Evolutionary conservation across 805 yeast species (phyloP), one percentile per base, ranked within the genome.

Genomic region (Diddensiella santjacobensis): DNA sequence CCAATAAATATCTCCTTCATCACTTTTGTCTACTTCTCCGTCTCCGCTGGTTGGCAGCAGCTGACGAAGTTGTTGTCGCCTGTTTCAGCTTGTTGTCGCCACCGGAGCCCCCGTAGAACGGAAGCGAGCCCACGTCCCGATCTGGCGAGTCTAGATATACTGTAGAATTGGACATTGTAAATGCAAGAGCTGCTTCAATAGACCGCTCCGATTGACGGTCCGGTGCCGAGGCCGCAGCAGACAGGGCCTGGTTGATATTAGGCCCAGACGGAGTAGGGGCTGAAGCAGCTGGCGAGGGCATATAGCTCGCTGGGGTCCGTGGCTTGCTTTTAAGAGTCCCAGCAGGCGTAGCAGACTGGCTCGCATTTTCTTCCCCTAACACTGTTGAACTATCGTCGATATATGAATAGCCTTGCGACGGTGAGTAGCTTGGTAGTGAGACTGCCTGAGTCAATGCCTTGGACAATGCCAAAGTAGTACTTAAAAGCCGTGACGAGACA

Each of bases 401-500:
- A 51, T 78, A 78, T 2, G 73, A 70, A 55, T 78, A 80, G 1
- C 88, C 88, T 47, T 75, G 75, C 1, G 84, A 71, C 0, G 86
- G 83, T 4, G 80, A 74, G 58, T 79, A 82, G 18, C 70, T 69
- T 0, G 83, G 77, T 44, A 83, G 58, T 15, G 68, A 62, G 35
- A 74, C 75, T 3, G 83, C 66, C 22, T 64, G 64, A 13, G 68
- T 63, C 38, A 82, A 59, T 0, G 84, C 78, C 26, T 74, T 70
- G 20, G 73, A 67, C 37, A 83, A 58, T 49, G 67, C 62, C 42
- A 63, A 60, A 4, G 69, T 67, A 2, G 81, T 71, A 37, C 83
- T 73, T 54, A 82, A 67, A 29, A 88, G 65, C 51, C 97, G 70
- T 30, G 90, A 81, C 17, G 86, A 78, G 4, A 91, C 71, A 2